Evolutionary conservation across 177 flowering plant species (phyloP).

Genomic region (Telopea speciosissima): DNA sequence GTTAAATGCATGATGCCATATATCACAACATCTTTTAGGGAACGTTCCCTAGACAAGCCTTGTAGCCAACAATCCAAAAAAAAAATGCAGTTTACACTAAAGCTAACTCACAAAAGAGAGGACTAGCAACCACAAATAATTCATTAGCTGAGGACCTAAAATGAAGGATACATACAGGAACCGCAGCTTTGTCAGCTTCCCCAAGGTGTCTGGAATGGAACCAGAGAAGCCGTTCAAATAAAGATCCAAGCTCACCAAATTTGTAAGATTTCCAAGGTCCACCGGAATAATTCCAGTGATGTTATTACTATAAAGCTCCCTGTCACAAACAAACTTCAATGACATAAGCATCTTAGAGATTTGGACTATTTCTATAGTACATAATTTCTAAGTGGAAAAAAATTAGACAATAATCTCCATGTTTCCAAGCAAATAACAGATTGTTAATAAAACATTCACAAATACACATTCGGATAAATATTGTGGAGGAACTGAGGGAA

Average conservation of each 20-base stretch:
- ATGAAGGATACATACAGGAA: slow-evolving; percentile 60
- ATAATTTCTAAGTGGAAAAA: not conserved
- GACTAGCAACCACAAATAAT: not conserved
- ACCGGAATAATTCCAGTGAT: slow-evolving; percentile 76
- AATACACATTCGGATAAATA: not conserved
- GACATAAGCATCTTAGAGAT: not conserved
- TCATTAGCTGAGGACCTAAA: slow-evolving; percentile 1
- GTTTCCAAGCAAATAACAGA: too few relatives aligned
- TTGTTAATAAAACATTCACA: not conserved
- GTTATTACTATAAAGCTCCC: slow-evolving; percentile 90
- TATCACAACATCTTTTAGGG: too few relatives aligned
- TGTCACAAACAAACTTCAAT: slow-evolving; percentile 21
- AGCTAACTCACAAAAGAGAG: not conserved
- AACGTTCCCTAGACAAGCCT: not conserved
- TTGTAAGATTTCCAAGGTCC: slow-evolving; percentile 82
- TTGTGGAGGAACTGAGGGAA: not conserved
- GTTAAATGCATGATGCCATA: too few relatives aligned
- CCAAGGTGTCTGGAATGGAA: slow-evolving; percentile 72
- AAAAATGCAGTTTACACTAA: too few relatives aligned
- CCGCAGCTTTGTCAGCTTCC: slow-evolving; percentile 63
- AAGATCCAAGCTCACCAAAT: slow-evolving; percentile 93
- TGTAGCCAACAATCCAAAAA: not conserved
- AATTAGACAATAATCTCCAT: not conserved
- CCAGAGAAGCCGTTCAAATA: slow-evolving; percentile 76
- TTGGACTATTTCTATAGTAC: not conserved